Evolutionary conservation across 2,329 filamentous ascomycete species (phyloP).

Genomic region (Fusarium sp.): DNA sequence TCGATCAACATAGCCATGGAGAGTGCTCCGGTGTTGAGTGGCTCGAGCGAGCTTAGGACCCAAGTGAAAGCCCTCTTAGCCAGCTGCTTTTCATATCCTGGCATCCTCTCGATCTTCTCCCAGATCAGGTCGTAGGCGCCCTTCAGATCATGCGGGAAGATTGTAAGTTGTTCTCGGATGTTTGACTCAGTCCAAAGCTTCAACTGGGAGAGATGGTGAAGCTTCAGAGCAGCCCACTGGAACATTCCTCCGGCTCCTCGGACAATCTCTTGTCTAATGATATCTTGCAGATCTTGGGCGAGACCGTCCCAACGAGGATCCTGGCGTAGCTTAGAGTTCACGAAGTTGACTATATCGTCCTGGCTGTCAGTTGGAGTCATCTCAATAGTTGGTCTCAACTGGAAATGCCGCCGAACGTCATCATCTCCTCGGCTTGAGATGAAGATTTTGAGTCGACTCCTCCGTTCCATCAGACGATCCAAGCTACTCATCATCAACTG

Average conservation of each 20-base stretch:
- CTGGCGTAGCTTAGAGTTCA: neutral
- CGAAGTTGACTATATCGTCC: constrained; percentile 2
- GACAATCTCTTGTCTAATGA: neutral
- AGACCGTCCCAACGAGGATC: neutral
- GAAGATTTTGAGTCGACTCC: constrained; percentile 5
- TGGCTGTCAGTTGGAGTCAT: constrained; percentile 13
- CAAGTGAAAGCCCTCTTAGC: neutral
- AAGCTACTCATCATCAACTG: constrained; percentile 4
- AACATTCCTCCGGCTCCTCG: constrained; percentile 22
- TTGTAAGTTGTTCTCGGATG: neutral
- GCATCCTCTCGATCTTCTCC: neutral
- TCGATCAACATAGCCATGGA: constrained; percentile 2
- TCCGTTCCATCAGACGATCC: neutral
- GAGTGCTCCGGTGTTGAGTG: neutral
- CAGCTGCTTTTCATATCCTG: neutral
- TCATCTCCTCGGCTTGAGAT: constrained; percentile 18
- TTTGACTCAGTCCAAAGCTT: neutral
- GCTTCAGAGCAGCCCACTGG: constrained; percentile 14
- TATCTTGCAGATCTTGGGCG: neutral
- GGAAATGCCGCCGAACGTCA: constrained; percentile 8
- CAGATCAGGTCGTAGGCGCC: constrained; percentile 12
- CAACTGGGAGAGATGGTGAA: neutral
- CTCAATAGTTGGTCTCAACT: constrained; percentile 7
- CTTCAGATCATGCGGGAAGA: neutral
- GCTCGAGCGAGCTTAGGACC: neutral